Percentiles rank a stretch among this genome's conserved stretches.
Evolutionary conservation across 306 rosid species (phyloP).

Genomic region (Fagus sylvatica): DNA sequence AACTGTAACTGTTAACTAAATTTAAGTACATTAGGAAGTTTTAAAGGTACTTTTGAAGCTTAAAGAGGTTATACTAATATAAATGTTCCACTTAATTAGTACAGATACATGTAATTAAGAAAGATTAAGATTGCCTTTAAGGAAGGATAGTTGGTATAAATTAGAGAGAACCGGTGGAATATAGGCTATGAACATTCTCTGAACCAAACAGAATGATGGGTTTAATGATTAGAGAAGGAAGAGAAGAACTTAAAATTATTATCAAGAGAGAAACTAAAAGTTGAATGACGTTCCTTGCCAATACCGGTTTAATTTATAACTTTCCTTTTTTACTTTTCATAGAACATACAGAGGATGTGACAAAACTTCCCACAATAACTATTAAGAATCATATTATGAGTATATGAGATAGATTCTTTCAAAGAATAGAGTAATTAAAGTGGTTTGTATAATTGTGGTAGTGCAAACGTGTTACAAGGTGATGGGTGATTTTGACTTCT

Average conservation of each 20-base stretch:
- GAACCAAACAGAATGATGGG: not conserved
- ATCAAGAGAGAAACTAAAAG: not conserved
- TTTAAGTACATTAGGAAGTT: not conserved
- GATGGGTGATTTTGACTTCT: not conserved
- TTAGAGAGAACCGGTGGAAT: not conserved
- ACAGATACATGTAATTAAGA: not conserved
- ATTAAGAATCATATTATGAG: constrained; percentile 1
- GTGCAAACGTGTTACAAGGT: not conserved
- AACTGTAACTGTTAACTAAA: not conserved
- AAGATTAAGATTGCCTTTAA: not conserved
- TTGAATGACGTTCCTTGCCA: not conserved
- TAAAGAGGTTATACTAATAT: not conserved
- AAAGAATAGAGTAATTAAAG: not conserved
- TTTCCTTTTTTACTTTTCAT: not conserved
- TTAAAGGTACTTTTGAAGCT: not conserved
- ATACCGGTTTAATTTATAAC: not conserved
- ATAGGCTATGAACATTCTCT: not conserved
- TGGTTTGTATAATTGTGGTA: not conserved
- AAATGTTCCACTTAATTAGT: not conserved
- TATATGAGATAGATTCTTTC: not conserved
- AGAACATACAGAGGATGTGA: constrained; percentile 5
- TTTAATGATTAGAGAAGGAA: not conserved
- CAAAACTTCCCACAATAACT: constrained; percentile 5
- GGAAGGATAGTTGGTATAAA: not conserved
- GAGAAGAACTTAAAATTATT: not conserved